Evolutionary conservation across 108 stramenopile species (phyloP), one percentile per base, ranked within the genome.

Genomic region (Fragilaria crotonensis): DNA sequence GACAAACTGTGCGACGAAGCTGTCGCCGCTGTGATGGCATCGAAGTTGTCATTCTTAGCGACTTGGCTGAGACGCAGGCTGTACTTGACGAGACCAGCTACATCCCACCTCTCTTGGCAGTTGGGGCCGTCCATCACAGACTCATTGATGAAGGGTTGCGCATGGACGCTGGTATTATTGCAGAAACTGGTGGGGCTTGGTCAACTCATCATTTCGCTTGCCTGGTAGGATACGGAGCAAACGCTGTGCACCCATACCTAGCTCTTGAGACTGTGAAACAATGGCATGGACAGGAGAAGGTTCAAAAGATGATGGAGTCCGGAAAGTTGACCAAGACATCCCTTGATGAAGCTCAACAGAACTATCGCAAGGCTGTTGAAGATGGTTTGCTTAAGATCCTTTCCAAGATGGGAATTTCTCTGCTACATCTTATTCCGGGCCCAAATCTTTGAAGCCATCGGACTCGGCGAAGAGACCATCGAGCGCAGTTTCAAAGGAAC

Each of bases 381-480:
- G 79, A 87, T 57, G 97, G 97, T 51, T 62, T 98, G 31, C 74
- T 96, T 52, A 96, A 96, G 76, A 93, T 95, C 61, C 72, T 96
- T 66, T 88, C 86, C 31, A 96, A 96, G 76, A 96, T 96, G 81
- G 95, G 95, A 47, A 96, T 96, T 62, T 84, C 84, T n/a, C 70
- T 94, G 7, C 77, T 96, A 78, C 93, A 21, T 92, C 90, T 1
- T 96, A 96, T 66, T 74, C 86, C 22, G 95, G 95, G 95, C 95
- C 9, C 95, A 96, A 78, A 95, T 96, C 52, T 98, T 98, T 54
- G 97, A 98, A 68, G 93, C 93, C 25, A 77, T 98, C 52, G 97
- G 97, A 33, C 71, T 98, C 33, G 77, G 83, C 14, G 80, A 86
- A 36, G 93, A 95, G 41, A 83, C 95, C 32, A 87, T 98, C 45